A percentile compares a stretch with the other conserved stretches of the same genome.
Conservation (phyloP, 2,329 filamentous ascomycete genomes). For the Arthrobotrys conoides region DNA sequence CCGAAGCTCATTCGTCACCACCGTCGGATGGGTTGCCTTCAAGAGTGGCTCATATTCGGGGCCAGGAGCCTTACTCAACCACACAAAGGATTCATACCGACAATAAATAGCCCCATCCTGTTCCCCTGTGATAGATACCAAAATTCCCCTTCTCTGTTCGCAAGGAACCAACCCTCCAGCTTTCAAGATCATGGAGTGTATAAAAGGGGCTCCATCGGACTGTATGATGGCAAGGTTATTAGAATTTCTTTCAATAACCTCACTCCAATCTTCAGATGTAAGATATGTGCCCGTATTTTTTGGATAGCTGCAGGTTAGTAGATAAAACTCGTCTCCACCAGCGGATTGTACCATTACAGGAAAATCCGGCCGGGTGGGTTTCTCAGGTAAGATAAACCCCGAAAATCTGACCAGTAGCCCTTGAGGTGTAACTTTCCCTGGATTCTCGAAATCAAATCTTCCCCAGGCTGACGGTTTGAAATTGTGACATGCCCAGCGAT, state of each 20-base stretch:
- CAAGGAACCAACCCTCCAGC: conserved; percentile 40
- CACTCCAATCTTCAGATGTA: conserved; percentile 31
- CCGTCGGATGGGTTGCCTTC: conserved; percentile 3
- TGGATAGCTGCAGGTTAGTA: conserved; percentile 24
- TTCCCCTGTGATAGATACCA: conserved; percentile 52
- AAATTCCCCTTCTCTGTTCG: conserved; percentile 23
- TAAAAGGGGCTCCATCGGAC: neutral
- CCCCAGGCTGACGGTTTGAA: conserved; percentile 45
- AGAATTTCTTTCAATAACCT: conserved; percentile 28
- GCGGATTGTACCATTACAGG: conserved; percentile 23
- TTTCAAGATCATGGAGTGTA: conserved; percentile 36
- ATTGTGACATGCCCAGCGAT: conserved; percentile 50
- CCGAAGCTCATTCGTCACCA: conserved; percentile 9
- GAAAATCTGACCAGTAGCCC: conserved; percentile 44
- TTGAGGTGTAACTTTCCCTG: conserved; percentile 40
- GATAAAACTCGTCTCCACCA: neutral
- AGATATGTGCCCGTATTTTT: neutral
- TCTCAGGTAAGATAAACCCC: conserved; percentile 35
- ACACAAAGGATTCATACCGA: conserved; percentile 44
- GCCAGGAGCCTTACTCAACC: conserved; percentile 32
- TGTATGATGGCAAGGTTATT: conserved; percentile 46
- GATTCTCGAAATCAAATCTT: conserved; percentile 43
- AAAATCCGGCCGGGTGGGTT: conserved; percentile 26
- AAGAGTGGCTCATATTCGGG: conserved; percentile 39
- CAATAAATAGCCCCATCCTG: conserved; percentile 31